Evolutionary conservation across 2,329 filamentous ascomycete genomes (phyloP).

Genomic region (Sporothrix globosa): DNA sequence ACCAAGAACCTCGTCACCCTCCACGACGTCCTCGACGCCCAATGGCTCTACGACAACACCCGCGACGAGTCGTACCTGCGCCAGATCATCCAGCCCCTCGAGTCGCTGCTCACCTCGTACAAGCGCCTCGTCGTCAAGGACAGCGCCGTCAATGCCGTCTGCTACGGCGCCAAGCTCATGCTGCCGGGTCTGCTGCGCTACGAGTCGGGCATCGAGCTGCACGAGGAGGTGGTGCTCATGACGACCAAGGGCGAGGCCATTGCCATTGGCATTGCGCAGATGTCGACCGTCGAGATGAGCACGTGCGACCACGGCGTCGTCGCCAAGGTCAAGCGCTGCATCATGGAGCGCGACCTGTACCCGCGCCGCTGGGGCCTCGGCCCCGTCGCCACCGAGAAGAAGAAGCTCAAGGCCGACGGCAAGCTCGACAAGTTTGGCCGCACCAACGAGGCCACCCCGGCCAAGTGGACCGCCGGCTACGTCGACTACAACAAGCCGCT

Average conservation of each 20-base stretch:
- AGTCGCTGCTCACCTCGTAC: slow-evolving; percentile 88
- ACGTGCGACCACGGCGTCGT: slow-evolving; percentile 97
- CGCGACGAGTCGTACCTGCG: slow-evolving; percentile 92
- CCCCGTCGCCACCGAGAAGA: slow-evolving; percentile 92
- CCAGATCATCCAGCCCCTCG: slow-evolving; percentile 86
- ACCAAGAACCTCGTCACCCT: slow-evolving; percentile 85
- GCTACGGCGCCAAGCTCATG: slow-evolving; percentile 99
- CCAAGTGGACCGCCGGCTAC: slow-evolving; percentile 91
- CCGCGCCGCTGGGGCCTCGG: slow-evolving; percentile 95
- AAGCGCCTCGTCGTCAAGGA: slow-evolving; percentile 99
- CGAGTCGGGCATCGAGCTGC: slow-evolving; percentile 62
- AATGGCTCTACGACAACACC: slow-evolving; percentile 95
- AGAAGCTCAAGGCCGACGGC: slow-evolving; percentile 98
- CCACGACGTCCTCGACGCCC: slow-evolving; percentile 92
- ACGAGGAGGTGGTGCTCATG: slow-evolving; percentile 97
- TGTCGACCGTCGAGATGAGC: slow-evolving; percentile 96
- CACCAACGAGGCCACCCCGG: slow-evolving; percentile 87
- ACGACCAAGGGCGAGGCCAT: slow-evolving; percentile 99
- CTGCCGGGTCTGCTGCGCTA: slow-evolving; percentile 93
- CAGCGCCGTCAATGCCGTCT: slow-evolving; percentile 92
- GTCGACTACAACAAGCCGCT: slow-evolving; percentile 76
- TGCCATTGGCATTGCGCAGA: slow-evolving; percentile 92
- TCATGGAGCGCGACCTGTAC: slow-evolving; percentile 99
- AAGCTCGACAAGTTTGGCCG: slow-evolving; percentile 98
- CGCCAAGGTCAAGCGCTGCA: slow-evolving; percentile 98